Percentiles rank a stretch among this genome's conserved stretches.
Conservation (phyloP, 345 rosid species). For the Bruguiera gymnorhiza region DNA sequence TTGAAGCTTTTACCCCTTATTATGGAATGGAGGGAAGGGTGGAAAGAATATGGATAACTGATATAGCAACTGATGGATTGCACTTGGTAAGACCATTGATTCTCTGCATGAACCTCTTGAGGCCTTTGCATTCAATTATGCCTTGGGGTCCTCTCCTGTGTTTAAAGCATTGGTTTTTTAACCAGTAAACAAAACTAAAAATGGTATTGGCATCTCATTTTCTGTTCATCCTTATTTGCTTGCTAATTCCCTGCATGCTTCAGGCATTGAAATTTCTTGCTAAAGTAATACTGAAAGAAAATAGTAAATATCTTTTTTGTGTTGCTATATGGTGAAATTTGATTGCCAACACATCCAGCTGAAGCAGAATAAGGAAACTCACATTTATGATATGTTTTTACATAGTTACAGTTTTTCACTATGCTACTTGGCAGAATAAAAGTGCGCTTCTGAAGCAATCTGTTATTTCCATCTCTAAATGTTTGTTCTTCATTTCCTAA, state of each 20-base stretch:
- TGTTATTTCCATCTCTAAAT: neutral
- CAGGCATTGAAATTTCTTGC: no score
- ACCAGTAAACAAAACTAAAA: neutral
- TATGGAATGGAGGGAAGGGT: slow-evolving; percentile 73
- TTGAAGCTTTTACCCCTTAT: slow-evolving; percentile 88
- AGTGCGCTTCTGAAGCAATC: neutral
- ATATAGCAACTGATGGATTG: slow-evolving; percentile 74
- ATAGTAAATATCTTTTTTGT: no score
- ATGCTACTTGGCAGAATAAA: neutral
- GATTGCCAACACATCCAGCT: no score
- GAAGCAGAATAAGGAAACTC: neutral
- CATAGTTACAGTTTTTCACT: neutral
- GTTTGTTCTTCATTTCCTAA: slow-evolving; percentile 23
- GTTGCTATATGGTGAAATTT: no score
- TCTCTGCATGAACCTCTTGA: neutral
- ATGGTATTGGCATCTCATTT: neutral
- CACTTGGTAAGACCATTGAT: slow-evolving; percentile 59
- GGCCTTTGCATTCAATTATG: neutral
- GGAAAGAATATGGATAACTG: slow-evolving; percentile 96
- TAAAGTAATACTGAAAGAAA: no score
- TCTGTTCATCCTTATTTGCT: neutral
- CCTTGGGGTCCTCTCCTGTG: neutral
- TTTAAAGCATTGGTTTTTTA: neutral
- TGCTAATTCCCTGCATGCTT: no score
- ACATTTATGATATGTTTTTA: neutral